phyloP scores from a whole-genome alignment of 768 basidiomycete species.

The Hypholoma fasciculare region DNA sequence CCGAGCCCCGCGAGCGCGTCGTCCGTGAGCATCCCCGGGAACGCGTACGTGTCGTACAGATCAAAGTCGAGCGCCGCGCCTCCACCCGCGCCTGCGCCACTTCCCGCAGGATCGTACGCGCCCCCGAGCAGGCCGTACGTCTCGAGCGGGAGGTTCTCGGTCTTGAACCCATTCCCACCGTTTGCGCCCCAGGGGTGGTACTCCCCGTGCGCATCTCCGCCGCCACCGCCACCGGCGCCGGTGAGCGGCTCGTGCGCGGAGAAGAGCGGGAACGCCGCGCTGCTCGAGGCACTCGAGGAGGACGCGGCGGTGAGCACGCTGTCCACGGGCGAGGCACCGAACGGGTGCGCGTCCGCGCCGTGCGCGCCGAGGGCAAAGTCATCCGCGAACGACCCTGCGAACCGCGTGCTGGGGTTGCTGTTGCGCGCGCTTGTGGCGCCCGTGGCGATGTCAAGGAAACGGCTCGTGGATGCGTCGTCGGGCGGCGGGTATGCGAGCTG shows the following conservation, averaged over 20 bases:
- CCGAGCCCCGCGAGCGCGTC: slow-evolving; percentile 24
- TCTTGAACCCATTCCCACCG: not conserved
- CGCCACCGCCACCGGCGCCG: not conserved
- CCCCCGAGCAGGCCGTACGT: slow-evolving; percentile 17
- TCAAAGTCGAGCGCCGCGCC: slow-evolving; percentile 25
- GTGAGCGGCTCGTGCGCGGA: not conserved
- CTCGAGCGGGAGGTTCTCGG: slow-evolving; percentile 15
- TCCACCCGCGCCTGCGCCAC: slow-evolving; percentile 14
- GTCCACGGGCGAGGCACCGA: slow-evolving; percentile 33
- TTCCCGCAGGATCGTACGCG: slow-evolving; percentile 20
- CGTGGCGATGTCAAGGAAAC: slow-evolving; percentile 18
- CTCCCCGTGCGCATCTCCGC: not conserved
- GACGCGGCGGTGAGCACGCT: slow-evolving; percentile 22
- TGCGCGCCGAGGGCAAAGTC: slow-evolving; percentile 16
- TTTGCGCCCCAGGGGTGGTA: not conserved
- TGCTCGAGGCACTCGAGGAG: slow-evolving; percentile 24
- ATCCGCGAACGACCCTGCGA: slow-evolving; percentile 23
- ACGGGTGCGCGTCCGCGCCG: slow-evolving; percentile 14
- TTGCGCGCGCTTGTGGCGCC: not conserved
- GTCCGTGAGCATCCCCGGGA: slow-evolving; percentile 21
- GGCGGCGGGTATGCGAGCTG: slow-evolving; percentile 27
- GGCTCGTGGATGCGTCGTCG: slow-evolving; percentile 17
- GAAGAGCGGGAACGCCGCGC: slow-evolving; percentile 23
- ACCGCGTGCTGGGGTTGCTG: slow-evolving; percentile 21
- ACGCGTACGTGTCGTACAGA: slow-evolving; percentile 27